Evolutionary conservation across 2,329 filamentous ascomycete species (phyloP), one percentile per base, ranked within the genome.

Genomic region (Graphiopsis chlorocephala): DNA sequence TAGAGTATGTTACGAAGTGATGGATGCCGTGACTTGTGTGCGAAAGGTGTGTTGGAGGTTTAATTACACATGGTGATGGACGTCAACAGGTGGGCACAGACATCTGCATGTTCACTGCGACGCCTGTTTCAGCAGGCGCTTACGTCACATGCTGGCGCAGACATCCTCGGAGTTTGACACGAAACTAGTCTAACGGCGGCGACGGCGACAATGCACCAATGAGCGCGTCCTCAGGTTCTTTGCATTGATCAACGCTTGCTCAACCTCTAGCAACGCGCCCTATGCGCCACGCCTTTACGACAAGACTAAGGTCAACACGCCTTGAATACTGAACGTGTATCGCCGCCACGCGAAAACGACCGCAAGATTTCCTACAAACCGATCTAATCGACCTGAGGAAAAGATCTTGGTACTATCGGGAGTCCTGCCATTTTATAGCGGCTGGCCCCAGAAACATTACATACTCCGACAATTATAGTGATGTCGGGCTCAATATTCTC

Each of bases 221-320:
- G 50, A 53, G 50, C 50, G 50, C 29, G 23, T n/a, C n/a, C 25
- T 29, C 50, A 53, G 50, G 31, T 53, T 28, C 50, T 53, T 53
- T 53, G 29, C 53, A 56, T 56, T 56, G 53, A 38, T 56, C 53
- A 31, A 53, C 50, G 53, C 31, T 31, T 38, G 53, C 53, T 56
- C 53, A 56, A 31, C 53, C 53, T 56, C 29, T 33, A 56, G 15
- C 29, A 38, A 25, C n/a, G 5, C 17, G 31, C 29, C 28, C 38
- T 56, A 23, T 56, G 31, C 53, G 53, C 29, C 53, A 56, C 53
- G 31, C 12, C 1, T 15, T 56, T 17, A 20, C 29, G 53, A n/a
- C 23, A 28, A 28, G 8, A 45, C n/a, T 11, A 4, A 45, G 12
- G 3, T n/a, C n/a, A 12, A 23, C 38, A 12, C 38, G 2, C n/a